A percentile compares a stretch with the other conserved stretches of the same genome.
These are phyloP conservation scores for Ceratobasidium sp. DNA, from an alignment of 1,284 basidiomycete species.

Conservation along the genomic window DNA sequence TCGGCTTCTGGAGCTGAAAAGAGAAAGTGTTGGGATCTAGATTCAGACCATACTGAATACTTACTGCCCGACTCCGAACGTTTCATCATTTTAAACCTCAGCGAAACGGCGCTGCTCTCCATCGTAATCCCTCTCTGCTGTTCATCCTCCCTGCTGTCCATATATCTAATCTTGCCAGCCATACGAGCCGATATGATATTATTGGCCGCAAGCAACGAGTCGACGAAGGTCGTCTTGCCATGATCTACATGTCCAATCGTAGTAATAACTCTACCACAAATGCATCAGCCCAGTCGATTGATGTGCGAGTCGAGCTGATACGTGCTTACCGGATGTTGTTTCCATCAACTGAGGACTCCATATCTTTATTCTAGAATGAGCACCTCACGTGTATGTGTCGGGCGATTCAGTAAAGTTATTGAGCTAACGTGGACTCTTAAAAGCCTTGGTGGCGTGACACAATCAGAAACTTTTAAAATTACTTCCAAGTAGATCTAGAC, in stretches of 20 bases:
- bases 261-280: slow-evolving; percentile 60
- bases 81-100: slow-evolving; percentile 80
- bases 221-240: slow-evolving; percentile 96
- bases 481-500: too few relatives aligned
- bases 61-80: slow-evolving; percentile 60
- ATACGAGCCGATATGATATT: slow-evolving; percentile 95
- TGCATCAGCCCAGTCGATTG: too few relatives aligned
- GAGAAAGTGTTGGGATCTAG: neutral
- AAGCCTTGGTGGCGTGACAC: too few relatives aligned
- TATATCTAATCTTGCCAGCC: slow-evolving; percentile 96
- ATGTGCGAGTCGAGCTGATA: too few relatives aligned
- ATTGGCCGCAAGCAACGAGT: slow-evolving; percentile 94
- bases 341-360: slow-evolving; percentile 1
- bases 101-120: slow-evolving; percentile 94
- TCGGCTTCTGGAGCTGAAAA: slow-evolving; percentile 46
- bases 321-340: slow-evolving; percentile 29
- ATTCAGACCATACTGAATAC: slow-evolving; percentile 45
- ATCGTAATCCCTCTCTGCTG: slow-evolving; percentile 99
- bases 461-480: too few relatives aligned
- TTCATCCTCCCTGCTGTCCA: slow-evolving; percentile 97
- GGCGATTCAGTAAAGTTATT: too few relatives aligned
- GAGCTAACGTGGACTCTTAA: too few relatives aligned
- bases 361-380: too few relatives aligned
- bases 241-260: slow-evolving; percentile 89
- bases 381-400: too few relatives aligned